Evolutionary conservation across 164 flowering plant species (phyloP), one percentile per base, ranked within the genome.

Genomic region (Cinnamomum chago): DNA sequence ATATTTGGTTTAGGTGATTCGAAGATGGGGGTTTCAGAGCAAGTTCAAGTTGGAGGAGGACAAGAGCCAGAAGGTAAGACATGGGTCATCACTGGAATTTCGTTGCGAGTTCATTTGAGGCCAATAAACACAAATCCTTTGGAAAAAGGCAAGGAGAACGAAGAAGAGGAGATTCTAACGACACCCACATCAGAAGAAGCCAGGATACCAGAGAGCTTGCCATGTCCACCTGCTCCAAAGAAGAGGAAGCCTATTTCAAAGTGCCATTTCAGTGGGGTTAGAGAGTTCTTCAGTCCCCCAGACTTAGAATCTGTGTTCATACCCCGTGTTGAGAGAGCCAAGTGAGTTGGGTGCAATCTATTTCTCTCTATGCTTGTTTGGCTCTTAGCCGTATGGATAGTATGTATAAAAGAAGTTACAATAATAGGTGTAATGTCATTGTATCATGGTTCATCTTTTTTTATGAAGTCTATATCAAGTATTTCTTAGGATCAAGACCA

Each of bases 191-290:
- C 82, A 1, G 81, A 81, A 65, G 96, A 87, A 70, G 74, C 90
- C 9, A 89, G 87, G 64, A 88, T 90, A 75, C 88, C 90, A 15
- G 84, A 83, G 77, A 86, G 23, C 28, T 67, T 85, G 68, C 47
- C 80, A 1, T 93, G 98, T 81, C 96, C 96, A 58, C 92, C 96
- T 2, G 89, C 98, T 3, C 98, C 98, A 17, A 88, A 89, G 75
- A 93, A 93, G 85, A 83, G 83, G 20, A 78, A 86, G 58, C 87
- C 92, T 22, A 14, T 90, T 22, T 28, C 87, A 5, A 82, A 73
- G 14, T 84, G 88, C 47, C 74, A 82, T 10, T 74, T 70, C 40
- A 76, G 67, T 67, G 89, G 84, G 3, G 88, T 35, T 58, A 80
- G 86, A 66, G 95, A 92, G 86, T 90, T 88, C 81, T 92, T 92